Conservation (phyloP, 306 rosid species). For the Citrullus mucosospermus region DNA sequence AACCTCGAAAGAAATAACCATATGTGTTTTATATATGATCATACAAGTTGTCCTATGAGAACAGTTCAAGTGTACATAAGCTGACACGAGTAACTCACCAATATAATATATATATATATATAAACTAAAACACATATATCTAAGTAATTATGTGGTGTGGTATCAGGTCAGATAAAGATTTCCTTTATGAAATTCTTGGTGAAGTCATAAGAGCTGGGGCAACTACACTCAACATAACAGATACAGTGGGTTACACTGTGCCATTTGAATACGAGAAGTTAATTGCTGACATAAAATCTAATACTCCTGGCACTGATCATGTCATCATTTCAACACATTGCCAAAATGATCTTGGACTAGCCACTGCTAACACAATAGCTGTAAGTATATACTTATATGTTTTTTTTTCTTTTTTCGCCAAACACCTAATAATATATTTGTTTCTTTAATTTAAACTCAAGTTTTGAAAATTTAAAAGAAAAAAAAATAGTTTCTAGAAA, state of each 20-base stretch:
- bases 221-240: conserved; percentile 87
- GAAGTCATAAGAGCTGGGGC: conserved; percentile 94
- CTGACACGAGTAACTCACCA: too few species aligned
- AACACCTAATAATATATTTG: too few species aligned
- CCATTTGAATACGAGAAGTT: conserved; percentile 56
- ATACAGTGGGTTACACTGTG: conserved; percentile 69
- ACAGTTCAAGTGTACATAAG: too few species aligned
- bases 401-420: too few species aligned
- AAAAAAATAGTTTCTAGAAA: too few species aligned
- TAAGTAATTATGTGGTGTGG: not conserved
- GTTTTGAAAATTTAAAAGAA: too few species aligned
- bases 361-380: conserved; percentile 81
- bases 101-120: too few species aligned
- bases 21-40: too few species aligned
- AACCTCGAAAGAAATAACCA: too few species aligned
- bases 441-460: too few species aligned
- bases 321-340: conserved; percentile 89
- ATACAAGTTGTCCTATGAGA: too few species aligned
- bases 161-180: conserved; percentile 70
- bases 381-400: conserved; percentile 16
- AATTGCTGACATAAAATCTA: conserved; percentile 76
- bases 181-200: conserved; percentile 71
- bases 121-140: too few species aligned
- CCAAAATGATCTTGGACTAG: conserved; percentile 91
- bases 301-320: conserved; percentile 72